These are phyloP conservation scores for Epichloe baconii DNA, from an alignment of 2,329 filamentous ascomycete genomes.

Conservation along the genomic window DNA sequence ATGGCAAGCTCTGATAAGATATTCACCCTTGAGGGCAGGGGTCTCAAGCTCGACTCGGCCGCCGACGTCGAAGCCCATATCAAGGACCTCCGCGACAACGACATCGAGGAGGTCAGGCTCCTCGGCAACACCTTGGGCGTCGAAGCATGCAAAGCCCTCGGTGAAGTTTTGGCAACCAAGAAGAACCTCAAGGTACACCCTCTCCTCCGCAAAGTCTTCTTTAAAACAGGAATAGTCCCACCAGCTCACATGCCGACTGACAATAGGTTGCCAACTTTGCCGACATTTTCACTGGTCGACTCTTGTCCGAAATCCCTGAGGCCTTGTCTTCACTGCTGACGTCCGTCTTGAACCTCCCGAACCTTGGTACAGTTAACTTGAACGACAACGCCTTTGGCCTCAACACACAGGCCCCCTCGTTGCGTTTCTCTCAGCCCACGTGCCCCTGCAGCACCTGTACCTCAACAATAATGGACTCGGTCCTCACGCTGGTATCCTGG, in stretches of 20 bases:
- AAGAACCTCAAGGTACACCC: constrained; percentile 54
- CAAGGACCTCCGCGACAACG: constrained; percentile 54
- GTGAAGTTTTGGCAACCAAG: constrained; percentile 72
- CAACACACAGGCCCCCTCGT: constrained; percentile 85
- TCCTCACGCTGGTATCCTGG: constrained; percentile 74
- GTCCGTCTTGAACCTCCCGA: constrained; percentile 71
- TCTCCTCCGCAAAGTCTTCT: background rate
- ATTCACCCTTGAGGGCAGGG: constrained; percentile 85
- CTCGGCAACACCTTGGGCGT: constrained; percentile 89
- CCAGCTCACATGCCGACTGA: constrained; percentile 1
- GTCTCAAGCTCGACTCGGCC: constrained; percentile 81
- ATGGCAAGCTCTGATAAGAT: constrained; percentile 37
- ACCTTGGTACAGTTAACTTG: constrained; percentile 83
- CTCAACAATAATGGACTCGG: constrained; percentile 98
- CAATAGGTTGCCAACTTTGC: constrained; percentile 68
- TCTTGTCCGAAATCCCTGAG: constrained; percentile 85
- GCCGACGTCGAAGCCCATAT: constrained; percentile 80
- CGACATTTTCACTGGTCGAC: constrained; percentile 93
- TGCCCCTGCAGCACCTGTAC: constrained; percentile 84
- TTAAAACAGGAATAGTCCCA: background rate
- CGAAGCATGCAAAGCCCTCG: constrained; percentile 73
- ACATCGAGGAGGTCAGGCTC: constrained; percentile 75
- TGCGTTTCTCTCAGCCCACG: constrained; percentile 77
- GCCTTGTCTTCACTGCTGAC: constrained; percentile 77
- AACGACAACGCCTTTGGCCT: constrained; percentile 98